phyloP scores from a whole-genome alignment of 192 early-diverging fungal genomes.

The Podila verticillata region DNA sequence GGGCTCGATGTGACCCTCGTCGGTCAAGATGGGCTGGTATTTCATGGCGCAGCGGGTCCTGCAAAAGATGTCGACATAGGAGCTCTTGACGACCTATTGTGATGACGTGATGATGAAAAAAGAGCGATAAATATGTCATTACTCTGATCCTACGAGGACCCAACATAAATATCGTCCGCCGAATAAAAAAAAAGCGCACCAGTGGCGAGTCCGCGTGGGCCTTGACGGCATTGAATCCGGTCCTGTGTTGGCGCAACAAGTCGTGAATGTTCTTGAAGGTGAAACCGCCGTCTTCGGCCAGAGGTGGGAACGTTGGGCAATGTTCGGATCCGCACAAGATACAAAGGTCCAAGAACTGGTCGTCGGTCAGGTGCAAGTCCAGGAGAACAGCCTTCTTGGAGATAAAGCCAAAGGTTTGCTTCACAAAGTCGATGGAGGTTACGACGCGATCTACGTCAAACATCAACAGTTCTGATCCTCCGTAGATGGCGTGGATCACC shows the following conservation, averaged over 20 bases:
- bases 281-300: constrained; percentile 64
- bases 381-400: constrained; percentile 68
- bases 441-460: constrained; percentile 81
- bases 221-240: constrained; percentile 80
- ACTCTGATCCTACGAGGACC: not conserved
- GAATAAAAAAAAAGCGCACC: constrained; percentile 1
- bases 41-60: constrained; percentile 76
- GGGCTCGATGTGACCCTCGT: constrained; percentile 76
- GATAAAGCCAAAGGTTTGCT: constrained; percentile 71
- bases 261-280: constrained; percentile 78
- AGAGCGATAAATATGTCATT: not conserved
- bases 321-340: constrained; percentile 84
- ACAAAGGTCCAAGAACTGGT: constrained; percentile 83
- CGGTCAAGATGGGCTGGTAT: constrained; percentile 75
- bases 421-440: constrained; percentile 68
- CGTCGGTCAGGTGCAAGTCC: constrained; percentile 67
- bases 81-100: constrained; percentile 56
- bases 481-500: constrained; percentile 76
- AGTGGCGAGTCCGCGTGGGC: constrained; percentile 59
- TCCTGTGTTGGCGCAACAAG: constrained; percentile 69
- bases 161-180: not conserved
- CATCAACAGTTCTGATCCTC: constrained; percentile 78
- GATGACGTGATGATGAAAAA: too few relatives aligned
- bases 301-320: constrained; percentile 76
- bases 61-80: constrained; percentile 77